Conservation (phyloP, 352 stramenopile species). For the Globisporangium radiosum region DNA sequence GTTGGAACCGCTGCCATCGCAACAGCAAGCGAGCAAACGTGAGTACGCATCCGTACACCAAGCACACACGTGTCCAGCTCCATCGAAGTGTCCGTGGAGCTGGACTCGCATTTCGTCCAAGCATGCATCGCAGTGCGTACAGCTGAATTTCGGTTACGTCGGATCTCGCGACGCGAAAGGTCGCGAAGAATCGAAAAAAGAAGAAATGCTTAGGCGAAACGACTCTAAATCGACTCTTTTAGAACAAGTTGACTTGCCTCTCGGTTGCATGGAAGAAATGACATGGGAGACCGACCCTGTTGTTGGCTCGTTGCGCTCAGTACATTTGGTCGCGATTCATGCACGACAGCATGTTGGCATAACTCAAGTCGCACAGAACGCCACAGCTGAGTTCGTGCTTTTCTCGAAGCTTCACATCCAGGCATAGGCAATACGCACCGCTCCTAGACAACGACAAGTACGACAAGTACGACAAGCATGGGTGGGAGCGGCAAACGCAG, state of each 20-base stretch:
- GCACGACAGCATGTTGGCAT: background rate
- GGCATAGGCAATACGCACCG: background rate
- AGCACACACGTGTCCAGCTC: no score
- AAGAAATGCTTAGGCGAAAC: background rate
- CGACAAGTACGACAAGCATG: constrained; percentile 1
- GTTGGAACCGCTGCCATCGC: no score
- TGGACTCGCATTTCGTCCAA: background rate
- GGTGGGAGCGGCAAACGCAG: constrained; percentile 12
- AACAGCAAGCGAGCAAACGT: no score
- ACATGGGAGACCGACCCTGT: background rate
- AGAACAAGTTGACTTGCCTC: no score
- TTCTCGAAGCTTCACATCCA: background rate
- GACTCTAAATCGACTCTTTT: background rate
- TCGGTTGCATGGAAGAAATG: background rate
- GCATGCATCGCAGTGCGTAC: no score
- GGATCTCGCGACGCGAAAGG: background rate
- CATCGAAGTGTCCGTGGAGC: background rate
- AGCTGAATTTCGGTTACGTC: background rate
- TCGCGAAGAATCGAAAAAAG: background rate
- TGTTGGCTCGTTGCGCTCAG: background rate
- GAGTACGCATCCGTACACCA: no score
- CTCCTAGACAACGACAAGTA: no score
- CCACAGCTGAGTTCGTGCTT: background rate
- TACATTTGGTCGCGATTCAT: no score
- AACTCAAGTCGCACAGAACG: constrained; percentile 9